Evolutionary conservation across 2,329 filamentous ascomycete genomes (phyloP).

Genomic region (Apiospora kogelbergensis): DNA sequence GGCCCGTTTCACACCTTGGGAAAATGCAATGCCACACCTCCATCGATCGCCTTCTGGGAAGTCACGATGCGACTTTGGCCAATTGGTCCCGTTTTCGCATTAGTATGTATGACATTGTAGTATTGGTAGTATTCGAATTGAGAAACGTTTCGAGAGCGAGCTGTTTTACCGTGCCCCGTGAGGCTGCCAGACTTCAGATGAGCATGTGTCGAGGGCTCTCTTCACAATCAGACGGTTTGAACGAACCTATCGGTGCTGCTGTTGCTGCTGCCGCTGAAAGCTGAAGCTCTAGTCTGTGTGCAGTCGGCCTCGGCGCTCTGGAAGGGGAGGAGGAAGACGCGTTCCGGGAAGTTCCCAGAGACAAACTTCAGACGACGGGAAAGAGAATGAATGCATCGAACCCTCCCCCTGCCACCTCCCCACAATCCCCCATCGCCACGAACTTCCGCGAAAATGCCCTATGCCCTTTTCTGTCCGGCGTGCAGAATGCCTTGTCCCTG

Average conservation of each 20-base stretch:
- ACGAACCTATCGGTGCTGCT: not conserved
- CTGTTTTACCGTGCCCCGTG: not conserved
- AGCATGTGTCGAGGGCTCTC: not conserved
- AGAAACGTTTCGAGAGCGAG: not conserved
- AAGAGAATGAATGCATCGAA: not conserved
- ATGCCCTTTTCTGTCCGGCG: not conserved
- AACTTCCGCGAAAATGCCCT: not conserved
- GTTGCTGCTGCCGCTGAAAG: too few relatives aligned
- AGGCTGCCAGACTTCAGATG: not conserved
- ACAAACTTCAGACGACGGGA: not conserved
- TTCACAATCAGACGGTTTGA: not conserved
- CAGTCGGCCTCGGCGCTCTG: not conserved
- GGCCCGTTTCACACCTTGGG: not conserved
- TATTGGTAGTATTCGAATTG: not conserved
- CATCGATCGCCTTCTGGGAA: not conserved
- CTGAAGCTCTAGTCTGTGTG: not conserved
- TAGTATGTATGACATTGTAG: not conserved
- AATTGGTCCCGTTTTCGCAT: not conserved
- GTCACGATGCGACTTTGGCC: not conserved
- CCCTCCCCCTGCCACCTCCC: not conserved
- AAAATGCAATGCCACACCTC: not conserved
- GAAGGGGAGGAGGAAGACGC: not conserved
- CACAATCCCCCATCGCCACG: not conserved
- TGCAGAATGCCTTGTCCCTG: not conserved
- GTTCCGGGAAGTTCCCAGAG: not conserved